Percentiles rank a stretch among this genome's conserved stretches.
Evolutionary conservation across 148 eudicot species (phyloP).

Genomic region (Dianthus caryophyllus): DNA sequence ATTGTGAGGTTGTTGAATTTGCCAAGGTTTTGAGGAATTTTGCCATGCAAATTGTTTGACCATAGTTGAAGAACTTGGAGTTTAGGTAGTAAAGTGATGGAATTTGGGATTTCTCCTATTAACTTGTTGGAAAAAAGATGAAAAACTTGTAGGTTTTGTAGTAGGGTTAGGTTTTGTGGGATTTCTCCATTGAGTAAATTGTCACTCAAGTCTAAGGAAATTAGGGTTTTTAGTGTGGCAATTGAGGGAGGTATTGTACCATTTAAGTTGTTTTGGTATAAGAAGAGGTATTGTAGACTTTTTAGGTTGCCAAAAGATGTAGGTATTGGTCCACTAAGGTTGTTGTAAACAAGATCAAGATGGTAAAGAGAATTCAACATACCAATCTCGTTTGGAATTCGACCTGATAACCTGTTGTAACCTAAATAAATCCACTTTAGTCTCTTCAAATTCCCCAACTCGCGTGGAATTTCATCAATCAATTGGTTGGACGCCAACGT

Average conservation of each 20-base stretch:
- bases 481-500: slow-evolving; percentile 80
- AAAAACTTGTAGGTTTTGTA: slow-evolving; percentile 57
- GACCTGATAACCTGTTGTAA: slow-evolving; percentile 69
- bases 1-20: slow-evolving; percentile 63
- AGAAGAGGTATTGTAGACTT: slow-evolving; percentile 49
- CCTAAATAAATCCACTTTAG: slow-evolving; percentile 71
- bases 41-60: slow-evolving; percentile 62
- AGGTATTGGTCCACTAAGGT: slow-evolving; percentile 64
- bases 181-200: slow-evolving; percentile 63
- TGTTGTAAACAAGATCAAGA: slow-evolving; percentile 80
- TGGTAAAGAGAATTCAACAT: slow-evolving; percentile 47
- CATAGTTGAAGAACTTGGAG: slow-evolving; percentile 82
- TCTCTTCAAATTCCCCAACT: slow-evolving; percentile 47
- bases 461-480: slow-evolving; percentile 50
- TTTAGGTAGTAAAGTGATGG: slow-evolving; percentile 50
- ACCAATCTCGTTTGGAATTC: slow-evolving; percentile 59
- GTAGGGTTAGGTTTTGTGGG: slow-evolving; percentile 33
- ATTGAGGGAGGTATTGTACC: slow-evolving; percentile 57
- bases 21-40: slow-evolving; percentile 69
- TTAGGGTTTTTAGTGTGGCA: slow-evolving; percentile 38
- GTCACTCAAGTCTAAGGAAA: slow-evolving; percentile 77
- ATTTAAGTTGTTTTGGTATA: slow-evolving; percentile 64
- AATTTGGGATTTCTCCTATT: slow-evolving; percentile 58
- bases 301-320: slow-evolving; percentile 69
- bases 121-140: slow-evolving; percentile 78